A percentile compares a stretch with the other conserved stretches of the same genome.
Conservation (phyloP, 768 basidiomycete genomes). For the Boletus vinaceobasis region DNA sequence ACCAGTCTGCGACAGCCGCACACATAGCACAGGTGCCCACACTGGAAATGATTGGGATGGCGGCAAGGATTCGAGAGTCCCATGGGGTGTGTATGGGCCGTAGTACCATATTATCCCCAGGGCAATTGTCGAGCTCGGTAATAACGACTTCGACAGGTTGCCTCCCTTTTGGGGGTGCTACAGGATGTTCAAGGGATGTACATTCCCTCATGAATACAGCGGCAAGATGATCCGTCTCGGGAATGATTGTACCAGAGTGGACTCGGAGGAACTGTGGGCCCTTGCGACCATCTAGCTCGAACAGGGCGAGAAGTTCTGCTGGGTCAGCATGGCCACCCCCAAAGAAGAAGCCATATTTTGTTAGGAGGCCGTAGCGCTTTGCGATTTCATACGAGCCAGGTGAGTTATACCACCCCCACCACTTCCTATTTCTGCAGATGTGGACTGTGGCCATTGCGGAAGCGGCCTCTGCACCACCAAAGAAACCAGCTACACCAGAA, state of each 20-base stretch:
- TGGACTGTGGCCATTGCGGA: constrained; percentile 35
- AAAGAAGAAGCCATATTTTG: constrained; percentile 24
- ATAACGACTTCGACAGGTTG: constrained; percentile 5
- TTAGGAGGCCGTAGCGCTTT: constrained; percentile 28
- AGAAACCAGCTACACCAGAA: constrained; percentile 19
- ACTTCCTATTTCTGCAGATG: constrained; percentile 23
- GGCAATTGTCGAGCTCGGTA: not conserved
- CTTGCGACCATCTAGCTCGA: constrained; percentile 6
- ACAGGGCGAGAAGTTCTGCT: constrained; percentile 2
- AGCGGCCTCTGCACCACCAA: constrained; percentile 30
- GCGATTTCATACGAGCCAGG: constrained; percentile 32
- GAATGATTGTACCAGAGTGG: constrained; percentile 5
- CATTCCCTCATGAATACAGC: not conserved
- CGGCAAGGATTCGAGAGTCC: not conserved
- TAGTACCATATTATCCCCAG: not conserved
- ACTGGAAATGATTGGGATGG: constrained; percentile 3
- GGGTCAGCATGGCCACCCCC: constrained; percentile 20
- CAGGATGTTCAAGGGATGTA: not conserved
- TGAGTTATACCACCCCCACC: constrained; percentile 34
- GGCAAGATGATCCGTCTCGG: constrained; percentile 9
- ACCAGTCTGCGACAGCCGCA: constrained; percentile 25
- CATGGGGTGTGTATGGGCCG: not conserved
- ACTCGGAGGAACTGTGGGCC: constrained; percentile 8
- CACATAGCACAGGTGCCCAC: not conserved
- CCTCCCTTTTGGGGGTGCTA: not conserved